Conservation (phyloP, 495 filamentous ascomycete species). For the Penicillium lagena region DNA sequence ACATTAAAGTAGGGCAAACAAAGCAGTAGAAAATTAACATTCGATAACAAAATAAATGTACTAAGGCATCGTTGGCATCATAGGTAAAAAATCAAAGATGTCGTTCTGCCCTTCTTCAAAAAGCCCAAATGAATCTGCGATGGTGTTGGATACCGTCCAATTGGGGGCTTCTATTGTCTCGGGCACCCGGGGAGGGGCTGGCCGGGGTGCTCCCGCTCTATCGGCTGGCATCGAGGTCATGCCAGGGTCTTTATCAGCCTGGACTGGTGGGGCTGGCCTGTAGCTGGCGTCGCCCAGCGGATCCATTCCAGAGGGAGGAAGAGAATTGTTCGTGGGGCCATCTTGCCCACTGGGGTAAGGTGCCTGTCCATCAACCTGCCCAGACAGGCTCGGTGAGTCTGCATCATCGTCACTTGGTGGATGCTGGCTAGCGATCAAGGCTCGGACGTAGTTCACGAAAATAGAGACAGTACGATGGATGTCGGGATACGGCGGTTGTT, state of each 20-base stretch:
- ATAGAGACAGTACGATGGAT: constrained; percentile 39
- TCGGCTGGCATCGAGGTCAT: constrained; percentile 13
- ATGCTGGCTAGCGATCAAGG: constrained; percentile 28
- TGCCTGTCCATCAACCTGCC: constrained; percentile 9
- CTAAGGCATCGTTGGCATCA: constrained; percentile 33
- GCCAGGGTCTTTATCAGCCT: constrained; percentile 16
- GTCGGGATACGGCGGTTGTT: constrained; percentile 37
- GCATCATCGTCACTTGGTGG: constrained; percentile 12
- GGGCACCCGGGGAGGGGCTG: constrained; percentile 22
- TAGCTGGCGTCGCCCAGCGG: constrained; percentile 17
- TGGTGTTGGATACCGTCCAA: constrained; percentile 36
- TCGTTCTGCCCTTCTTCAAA: constrained; percentile 41
- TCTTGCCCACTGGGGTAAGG: constrained; percentile 11
- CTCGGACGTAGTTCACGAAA: constrained; percentile 36
- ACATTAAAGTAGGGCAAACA: no score
- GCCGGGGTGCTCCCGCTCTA: constrained; percentile 19
- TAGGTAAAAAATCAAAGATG: constrained; percentile 38
- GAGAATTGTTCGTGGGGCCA: constrained; percentile 14
- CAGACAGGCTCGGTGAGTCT: constrained; percentile 11
- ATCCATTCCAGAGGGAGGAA: constrained; percentile 10
- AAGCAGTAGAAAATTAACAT: not conserved
- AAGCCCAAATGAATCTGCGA: constrained; percentile 39
- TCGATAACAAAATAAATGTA: constrained; percentile 2
- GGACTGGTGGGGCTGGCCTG: constrained; percentile 9
- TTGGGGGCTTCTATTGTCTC: constrained; percentile 36